Percentiles rank a stretch among this genome's conserved stretches.
These are phyloP conservation scores for Phytophthora fragariae DNA, from an alignment of 352 stramenopile species.

Conservation along the genomic window DNA sequence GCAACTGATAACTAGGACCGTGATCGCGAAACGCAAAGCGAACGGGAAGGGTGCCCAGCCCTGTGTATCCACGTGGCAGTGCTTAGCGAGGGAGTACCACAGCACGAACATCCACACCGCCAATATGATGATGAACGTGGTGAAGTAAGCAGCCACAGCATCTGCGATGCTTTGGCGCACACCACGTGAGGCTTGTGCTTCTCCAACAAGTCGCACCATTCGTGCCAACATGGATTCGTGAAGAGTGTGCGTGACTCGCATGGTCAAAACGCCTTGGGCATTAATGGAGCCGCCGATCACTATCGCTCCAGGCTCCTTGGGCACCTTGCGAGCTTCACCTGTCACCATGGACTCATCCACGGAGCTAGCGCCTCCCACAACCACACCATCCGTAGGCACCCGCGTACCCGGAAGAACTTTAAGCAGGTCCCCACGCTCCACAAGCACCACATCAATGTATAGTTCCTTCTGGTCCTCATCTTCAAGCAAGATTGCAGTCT, in stretches of 20 bases:
- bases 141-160: slow-evolving; percentile 74
- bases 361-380: slow-evolving; percentile 67
- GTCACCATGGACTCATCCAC: slow-evolving; percentile 87
- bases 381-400: slow-evolving; percentile 77
- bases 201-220: slow-evolving; percentile 77
- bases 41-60: slow-evolving; percentile 73
- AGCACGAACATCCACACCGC: slow-evolving; percentile 67
- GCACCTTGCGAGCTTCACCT: slow-evolving; percentile 71
- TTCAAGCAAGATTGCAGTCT: slow-evolving; percentile 91
- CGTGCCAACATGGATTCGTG: slow-evolving; percentile 81
- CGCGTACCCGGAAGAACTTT: slow-evolving; percentile 75
- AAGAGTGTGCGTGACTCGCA: slow-evolving; percentile 78
- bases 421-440: slow-evolving; percentile 73
- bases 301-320: slow-evolving; percentile 60
- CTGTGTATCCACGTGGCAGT: slow-evolving; percentile 49
- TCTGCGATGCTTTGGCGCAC: slow-evolving; percentile 74
- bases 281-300: slow-evolving; percentile 84
- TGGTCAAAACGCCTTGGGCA: slow-evolving; percentile 65
- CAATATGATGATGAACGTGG: slow-evolving; percentile 75
- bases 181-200: slow-evolving; percentile 74
- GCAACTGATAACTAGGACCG: slow-evolving; percentile 81
- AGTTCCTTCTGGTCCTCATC: slow-evolving; percentile 53
- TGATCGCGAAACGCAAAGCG: slow-evolving; percentile 81
- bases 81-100: slow-evolving; percentile 73
- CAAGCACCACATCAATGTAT: slow-evolving; percentile 82